phyloP scores from a whole-genome alignment of 495 filamentous ascomycete species.

The Melanomma pulvis-pyrius region DNA sequence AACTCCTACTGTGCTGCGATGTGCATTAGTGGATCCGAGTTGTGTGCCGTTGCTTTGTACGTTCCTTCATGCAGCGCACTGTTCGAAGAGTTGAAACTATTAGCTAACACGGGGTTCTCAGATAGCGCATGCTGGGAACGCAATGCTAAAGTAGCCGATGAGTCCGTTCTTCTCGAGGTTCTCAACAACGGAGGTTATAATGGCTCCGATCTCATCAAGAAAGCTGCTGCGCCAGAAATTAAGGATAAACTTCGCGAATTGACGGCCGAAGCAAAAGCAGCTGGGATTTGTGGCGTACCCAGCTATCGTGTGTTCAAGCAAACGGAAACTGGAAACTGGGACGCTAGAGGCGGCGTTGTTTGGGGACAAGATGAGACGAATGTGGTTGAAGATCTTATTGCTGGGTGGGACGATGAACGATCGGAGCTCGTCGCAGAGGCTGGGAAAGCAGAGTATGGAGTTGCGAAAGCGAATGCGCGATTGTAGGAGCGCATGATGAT shows the following conservation, averaged over 20 bases:
- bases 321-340: not conserved
- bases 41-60: slow-evolving; percentile 19
- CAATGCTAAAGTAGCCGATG: slow-evolving; percentile 24
- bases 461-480: not conserved
- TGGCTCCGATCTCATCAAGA: slow-evolving; percentile 18
- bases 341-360: slow-evolving; percentile 19
- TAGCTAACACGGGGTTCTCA: slow-evolving; percentile 4
- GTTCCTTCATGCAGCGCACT: not conserved
- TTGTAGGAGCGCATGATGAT: not conserved
- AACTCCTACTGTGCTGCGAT: slow-evolving; percentile 27
- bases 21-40: slow-evolving; percentile 18
- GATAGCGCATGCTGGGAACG: slow-evolving; percentile 34
- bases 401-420: slow-evolving; percentile 24
- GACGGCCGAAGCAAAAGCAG: slow-evolving; percentile 32
- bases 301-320: slow-evolving; percentile 33
- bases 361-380: slow-evolving; percentile 35
- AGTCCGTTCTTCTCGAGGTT: slow-evolving; percentile 13
- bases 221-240: slow-evolving; percentile 10
- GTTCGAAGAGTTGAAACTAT: not conserved
- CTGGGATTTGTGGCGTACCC: slow-evolving; percentile 32
- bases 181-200: slow-evolving; percentile 27
- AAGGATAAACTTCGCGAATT: slow-evolving; percentile 26
- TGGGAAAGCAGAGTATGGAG: not conserved
- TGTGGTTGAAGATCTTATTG: slow-evolving; percentile 32
- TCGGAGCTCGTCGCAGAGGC: not conserved